Evolutionary conservation across 2,329 filamentous ascomycete species (phyloP).

Genomic region (Phyllosticta citribraziliensis): DNA sequence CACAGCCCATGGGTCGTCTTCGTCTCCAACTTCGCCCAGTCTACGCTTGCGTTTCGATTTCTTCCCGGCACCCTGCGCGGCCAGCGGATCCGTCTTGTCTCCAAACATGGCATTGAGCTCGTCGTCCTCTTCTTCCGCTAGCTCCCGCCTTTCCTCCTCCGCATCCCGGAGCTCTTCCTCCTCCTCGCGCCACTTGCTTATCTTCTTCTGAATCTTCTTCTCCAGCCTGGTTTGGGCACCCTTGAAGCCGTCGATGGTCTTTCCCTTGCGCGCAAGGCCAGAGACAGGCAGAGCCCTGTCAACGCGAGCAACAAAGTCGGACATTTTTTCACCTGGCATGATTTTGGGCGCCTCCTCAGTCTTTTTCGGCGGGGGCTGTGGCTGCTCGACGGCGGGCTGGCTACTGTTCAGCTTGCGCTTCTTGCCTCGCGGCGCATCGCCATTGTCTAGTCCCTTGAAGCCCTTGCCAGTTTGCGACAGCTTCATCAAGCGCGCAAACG

Average conservation of each 20-base stretch:
- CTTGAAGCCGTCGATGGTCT: conserved; percentile 56
- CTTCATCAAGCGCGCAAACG: conserved; percentile 79
- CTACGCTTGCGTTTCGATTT: conserved; percentile 42
- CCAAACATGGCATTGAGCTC: conserved; percentile 55
- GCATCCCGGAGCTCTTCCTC: conserved; percentile 53
- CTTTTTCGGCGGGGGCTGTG: conserved; percentile 11
- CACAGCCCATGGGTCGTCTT: conserved; percentile 69
- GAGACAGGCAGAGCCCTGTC: conserved; percentile 72
- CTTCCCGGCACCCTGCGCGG: conserved; percentile 44
- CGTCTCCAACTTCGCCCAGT: conserved; percentile 40
- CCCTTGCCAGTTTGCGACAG: conserved; percentile 50
- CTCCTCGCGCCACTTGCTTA: conserved; percentile 48
- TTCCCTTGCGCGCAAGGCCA: conserved; percentile 52
- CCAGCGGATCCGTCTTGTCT: conserved; percentile 49
- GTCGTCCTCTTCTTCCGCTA: conserved; percentile 53
- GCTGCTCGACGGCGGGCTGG: conserved; percentile 16
- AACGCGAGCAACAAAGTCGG: conserved; percentile 73
- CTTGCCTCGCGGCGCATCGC: conserved; percentile 38
- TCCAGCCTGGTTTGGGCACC: conserved; percentile 68
- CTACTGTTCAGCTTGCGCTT: conserved; percentile 36
- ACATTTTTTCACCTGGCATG: conserved; percentile 70
- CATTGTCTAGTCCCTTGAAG: conserved; percentile 61
- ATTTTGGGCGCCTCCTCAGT: conserved; percentile 51
- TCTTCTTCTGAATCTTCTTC: conserved; percentile 58
- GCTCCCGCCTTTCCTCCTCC: conserved; percentile 66